These are phyloP conservation scores for Monosporascus sp. DNA, from an alignment of 2,329 filamentous ascomycete species.

Conservation along the genomic window DNA sequence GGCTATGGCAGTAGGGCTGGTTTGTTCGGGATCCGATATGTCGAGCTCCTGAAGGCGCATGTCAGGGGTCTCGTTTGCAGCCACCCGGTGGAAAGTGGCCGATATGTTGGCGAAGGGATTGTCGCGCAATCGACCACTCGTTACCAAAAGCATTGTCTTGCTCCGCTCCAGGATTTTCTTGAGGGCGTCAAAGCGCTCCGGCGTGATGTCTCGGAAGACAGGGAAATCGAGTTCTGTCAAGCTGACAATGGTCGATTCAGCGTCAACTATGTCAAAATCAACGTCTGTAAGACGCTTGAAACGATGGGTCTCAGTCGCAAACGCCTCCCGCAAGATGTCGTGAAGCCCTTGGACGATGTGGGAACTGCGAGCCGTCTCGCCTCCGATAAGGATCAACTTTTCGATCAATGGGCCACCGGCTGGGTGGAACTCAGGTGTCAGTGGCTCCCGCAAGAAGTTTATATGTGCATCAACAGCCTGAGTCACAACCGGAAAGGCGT, in stretches of 20 bases:
- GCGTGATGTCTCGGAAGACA: slow-evolving; percentile 5
- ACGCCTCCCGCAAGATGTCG: too few species aligned
- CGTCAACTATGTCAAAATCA: too few species aligned
- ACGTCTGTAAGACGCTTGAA: too few species aligned
- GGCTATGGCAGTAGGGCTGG: too few species aligned
- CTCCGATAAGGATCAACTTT: slow-evolving; percentile 4
- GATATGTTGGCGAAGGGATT: too few species aligned
- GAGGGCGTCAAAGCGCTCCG: background rate
- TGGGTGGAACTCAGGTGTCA: too few species aligned
- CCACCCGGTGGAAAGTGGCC: too few species aligned
- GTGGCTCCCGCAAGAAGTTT: slow-evolving; percentile 7
- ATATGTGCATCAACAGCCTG: slow-evolving; percentile 12
- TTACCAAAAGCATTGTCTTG: slow-evolving; percentile 20
- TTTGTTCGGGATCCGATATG: too few species aligned
- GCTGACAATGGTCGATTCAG: slow-evolving; percentile 1
- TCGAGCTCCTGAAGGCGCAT: too few species aligned
- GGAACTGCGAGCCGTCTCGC: background rate
- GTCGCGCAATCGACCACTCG: slow-evolving; percentile 7
- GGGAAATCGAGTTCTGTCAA: slow-evolving; percentile 4
- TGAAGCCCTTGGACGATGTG: too few species aligned
- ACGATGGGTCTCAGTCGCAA: too few species aligned
- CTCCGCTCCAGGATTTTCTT: slow-evolving; percentile 8
- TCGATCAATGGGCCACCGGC: background rate
- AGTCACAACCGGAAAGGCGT: slow-evolving; percentile 8
- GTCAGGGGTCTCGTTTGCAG: too few species aligned